Conservation (phyloP, 176 grass and related monocot species). For the Eleusine indica region DNA sequence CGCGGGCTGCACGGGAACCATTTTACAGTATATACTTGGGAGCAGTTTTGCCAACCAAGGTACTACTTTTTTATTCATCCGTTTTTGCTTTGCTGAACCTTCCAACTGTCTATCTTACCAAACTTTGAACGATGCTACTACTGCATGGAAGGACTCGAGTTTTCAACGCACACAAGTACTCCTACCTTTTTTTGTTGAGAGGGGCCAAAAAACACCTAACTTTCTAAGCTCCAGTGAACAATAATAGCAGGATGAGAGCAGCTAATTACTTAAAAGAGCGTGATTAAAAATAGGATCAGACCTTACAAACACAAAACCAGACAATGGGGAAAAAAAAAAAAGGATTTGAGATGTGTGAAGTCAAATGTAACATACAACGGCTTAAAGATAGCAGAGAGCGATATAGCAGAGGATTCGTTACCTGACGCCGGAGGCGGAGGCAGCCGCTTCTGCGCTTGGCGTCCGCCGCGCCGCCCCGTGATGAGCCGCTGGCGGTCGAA, state of each 20-base stretch:
- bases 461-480: slow-evolving; percentile 34
- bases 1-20: not conserved
- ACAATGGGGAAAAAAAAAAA: too few species aligned
- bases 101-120: slow-evolving; percentile 45
- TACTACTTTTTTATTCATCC: not conserved
- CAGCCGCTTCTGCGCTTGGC: slow-evolving; percentile 49
- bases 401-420: not conserved
- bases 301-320: not conserved
- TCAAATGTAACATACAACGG: not conserved
- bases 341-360: not conserved
- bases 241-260: slow-evolving; percentile 28
- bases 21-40: not conserved
- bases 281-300: not conserved
- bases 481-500: slow-evolving; percentile 78
- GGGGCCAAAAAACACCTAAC: not conserved
- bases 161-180: slow-evolving; percentile 12
- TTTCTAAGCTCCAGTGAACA: slow-evolving; percentile 29
- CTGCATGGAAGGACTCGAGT: slow-evolving; percentile 21
- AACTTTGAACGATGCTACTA: slow-evolving; percentile 16
- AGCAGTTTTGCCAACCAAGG: slow-evolving; percentile 13
- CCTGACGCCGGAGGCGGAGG: slow-evolving; percentile 50
- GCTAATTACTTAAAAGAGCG: not conserved
- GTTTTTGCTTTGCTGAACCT: slow-evolving; percentile 21
- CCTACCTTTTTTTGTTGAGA: not conserved
- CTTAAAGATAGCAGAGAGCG: not conserved